These are phyloP conservation scores for Suhomyces panamericanus DNA, from an alignment of 1,139 yeast genomes.

Conservation along the genomic window DNA sequence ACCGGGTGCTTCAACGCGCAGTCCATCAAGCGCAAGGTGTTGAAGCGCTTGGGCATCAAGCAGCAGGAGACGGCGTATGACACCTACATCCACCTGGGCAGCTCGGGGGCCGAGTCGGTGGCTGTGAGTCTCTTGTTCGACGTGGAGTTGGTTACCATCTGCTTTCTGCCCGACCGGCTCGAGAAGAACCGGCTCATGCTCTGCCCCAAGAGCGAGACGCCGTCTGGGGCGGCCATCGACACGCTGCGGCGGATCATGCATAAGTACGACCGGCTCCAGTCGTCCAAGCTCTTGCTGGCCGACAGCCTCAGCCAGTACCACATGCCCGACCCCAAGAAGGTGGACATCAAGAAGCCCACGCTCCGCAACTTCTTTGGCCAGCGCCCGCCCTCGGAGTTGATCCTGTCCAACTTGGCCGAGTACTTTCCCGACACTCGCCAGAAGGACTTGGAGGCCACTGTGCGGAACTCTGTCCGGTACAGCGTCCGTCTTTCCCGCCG, in stretches of 20 bases:
- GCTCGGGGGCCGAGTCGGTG: constrained; percentile 4
- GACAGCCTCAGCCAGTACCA: constrained; percentile 26
- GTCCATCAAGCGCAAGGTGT: constrained; percentile 69
- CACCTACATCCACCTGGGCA: constrained; percentile 34
- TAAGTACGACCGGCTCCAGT: constrained; percentile 33
- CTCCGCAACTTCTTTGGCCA: constrained; percentile 74
- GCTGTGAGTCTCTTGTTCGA: constrained; percentile 60
- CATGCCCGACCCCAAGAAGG: constrained; percentile 25
- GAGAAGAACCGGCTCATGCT: constrained; percentile 76
- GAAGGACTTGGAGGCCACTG: constrained; percentile 72
- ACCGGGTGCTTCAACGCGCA: constrained; percentile 82
- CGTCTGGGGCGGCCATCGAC: constrained; percentile 67
- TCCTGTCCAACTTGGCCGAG: constrained; percentile 84
- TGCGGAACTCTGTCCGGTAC: constrained; percentile 78
- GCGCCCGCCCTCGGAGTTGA: constrained; percentile 90
- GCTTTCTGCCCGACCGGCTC: constrained; percentile 70
- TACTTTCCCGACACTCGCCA: constrained; percentile 87
- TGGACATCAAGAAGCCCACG: constrained; percentile 17
- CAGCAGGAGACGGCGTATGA: constrained; percentile 42
- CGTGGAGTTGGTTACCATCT: constrained; percentile 77
- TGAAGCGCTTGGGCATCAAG: constrained; percentile 59
- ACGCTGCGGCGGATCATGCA: constrained; percentile 51
- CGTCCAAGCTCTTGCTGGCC: constrained; percentile 16
- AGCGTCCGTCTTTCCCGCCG: constrained; percentile 60
- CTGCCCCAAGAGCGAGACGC: constrained; percentile 62